Base-by-base conservation (phyloP, 768 basidiomycete species). In the Ephemerocybe angulata region DNA sequence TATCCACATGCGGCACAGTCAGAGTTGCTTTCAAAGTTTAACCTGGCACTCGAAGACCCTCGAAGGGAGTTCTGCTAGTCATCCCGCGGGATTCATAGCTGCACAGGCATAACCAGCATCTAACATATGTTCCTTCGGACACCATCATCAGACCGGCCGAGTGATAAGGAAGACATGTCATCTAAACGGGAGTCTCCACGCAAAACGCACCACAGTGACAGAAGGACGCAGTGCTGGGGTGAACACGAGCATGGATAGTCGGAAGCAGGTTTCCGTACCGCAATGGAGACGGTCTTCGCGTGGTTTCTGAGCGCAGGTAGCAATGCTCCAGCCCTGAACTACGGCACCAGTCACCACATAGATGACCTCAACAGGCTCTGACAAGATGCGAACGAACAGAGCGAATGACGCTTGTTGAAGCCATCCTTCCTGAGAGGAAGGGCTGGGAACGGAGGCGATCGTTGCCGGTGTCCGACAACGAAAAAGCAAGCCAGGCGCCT, bases 351-450 rank as follows among this genome's bases (percentile, higher is more conserved):
- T 2, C 27, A 21, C n/a, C 46, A 17, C 4, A 30, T 21, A 17
- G 27, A 24, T 28, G 28, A 28, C 13, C 30, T 28, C 27, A 28
- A 24, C 27, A 12, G 21, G 27, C 22, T 13, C 17, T 28, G n/a
- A 17, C 19, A 30, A 13, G 28, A 48, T 48, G 28, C 27, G 46
- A 48, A 28, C 28, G 15, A 25, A 48, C 46, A 30, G 28, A 48
- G 46, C 46, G 46, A 48, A 28, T 48, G 30, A 48, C 46, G 46
- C 46, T 25, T 28, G 27, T 28, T 27, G 46, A 48, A 30, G 46
- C 28, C 46, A 48, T 48, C 28, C 46, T 48, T 48, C 27, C 46
- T 3, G n/a, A 4, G 4, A 15, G 28, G 27, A 48, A 48, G 46
- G 21, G 46, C 46, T 48, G 28, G 28, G 27, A 30, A 15, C 28